Evolutionary conservation across 1,139 yeast genomes (phyloP).

Genomic region (Lodderomyces pseudojiufengensis): DNA sequence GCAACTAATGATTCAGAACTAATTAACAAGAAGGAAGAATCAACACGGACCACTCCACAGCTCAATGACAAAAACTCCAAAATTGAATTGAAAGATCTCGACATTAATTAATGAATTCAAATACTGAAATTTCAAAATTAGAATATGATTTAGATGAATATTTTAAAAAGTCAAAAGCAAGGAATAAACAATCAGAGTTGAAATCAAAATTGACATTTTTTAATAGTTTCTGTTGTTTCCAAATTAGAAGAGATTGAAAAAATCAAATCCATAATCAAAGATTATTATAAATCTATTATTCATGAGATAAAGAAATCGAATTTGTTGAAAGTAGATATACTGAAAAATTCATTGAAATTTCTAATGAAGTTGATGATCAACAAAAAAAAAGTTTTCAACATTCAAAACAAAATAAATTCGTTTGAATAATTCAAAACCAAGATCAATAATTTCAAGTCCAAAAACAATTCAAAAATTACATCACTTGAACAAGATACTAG

Average conservation of each 20-base stretch:
- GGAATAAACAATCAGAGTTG: slow-evolving; percentile 58
- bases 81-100: slow-evolving; percentile 28
- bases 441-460: slow-evolving; percentile 8
- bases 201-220: slow-evolving; percentile 48
- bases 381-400: slow-evolving; percentile 10
- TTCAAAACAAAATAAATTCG: slow-evolving; percentile 12
- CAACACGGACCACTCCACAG: slow-evolving; percentile 31
- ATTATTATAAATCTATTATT: slow-evolving; percentile 10
- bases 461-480: slow-evolving; percentile 17
- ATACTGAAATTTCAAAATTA: slow-evolving; percentile 33
- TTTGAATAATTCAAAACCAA: slow-evolving; percentile 9
- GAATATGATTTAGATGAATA: slow-evolving; percentile 57
- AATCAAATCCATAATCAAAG: slow-evolving; percentile 7
- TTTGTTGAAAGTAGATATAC: slow-evolving; percentile 20
- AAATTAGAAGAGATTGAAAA: slow-evolving; percentile 21
- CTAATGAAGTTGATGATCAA: slow-evolving; percentile 10
- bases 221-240: slow-evolving; percentile 32
- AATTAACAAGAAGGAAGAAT: slow-evolving; percentile 25
- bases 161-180: slow-evolving; percentile 45
- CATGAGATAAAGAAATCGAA: slow-evolving; percentile 21
- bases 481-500: slow-evolving; percentile 20
- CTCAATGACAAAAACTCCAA: slow-evolving; percentile 24
- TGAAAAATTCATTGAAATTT: slow-evolving; percentile 12
- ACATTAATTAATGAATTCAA: slow-evolving; percentile 37
- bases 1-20: slow-evolving; percentile 31